phyloP scores from a whole-genome alignment of 2,329 filamentous ascomycete genomes.

The Tolypocladium tropicale region DNA sequence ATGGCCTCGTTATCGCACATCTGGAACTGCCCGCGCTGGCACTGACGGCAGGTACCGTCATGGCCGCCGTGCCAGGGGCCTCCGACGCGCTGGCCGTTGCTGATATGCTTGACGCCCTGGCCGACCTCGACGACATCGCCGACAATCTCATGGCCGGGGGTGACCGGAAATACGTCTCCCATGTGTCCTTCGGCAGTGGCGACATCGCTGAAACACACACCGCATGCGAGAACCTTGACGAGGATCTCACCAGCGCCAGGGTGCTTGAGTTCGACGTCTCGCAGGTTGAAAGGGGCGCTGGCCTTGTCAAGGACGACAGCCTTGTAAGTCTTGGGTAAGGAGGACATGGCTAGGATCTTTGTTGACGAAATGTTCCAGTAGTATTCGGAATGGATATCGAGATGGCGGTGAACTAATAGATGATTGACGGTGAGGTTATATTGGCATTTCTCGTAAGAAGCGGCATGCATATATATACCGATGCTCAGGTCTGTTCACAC shows the following conservation, averaged over 20 bases:
- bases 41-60: slow-evolving; percentile 50
- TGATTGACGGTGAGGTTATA: not conserved
- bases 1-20: slow-evolving; percentile 53
- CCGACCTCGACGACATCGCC: slow-evolving; percentile 53
- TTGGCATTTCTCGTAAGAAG: not conserved
- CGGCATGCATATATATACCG: not conserved
- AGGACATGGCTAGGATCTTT: slow-evolving; percentile 13
- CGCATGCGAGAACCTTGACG: slow-evolving; percentile 61
- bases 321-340: slow-evolving; percentile 56
- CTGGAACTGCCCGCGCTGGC: slow-evolving; percentile 54
- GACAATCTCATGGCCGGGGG: slow-evolving; percentile 62
- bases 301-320: slow-evolving; percentile 49
- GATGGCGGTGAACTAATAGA: no score
- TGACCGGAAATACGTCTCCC: slow-evolving; percentile 46
- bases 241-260: slow-evolving; percentile 51
- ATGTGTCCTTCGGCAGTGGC: slow-evolving; percentile 36
- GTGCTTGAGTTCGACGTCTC: slow-evolving; percentile 46
- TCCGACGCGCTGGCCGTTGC: slow-evolving; percentile 54
- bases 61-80: slow-evolving; percentile 39
- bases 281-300: slow-evolving; percentile 42
- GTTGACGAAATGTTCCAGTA: not conserved
- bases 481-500: not conserved
- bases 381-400: not conserved
- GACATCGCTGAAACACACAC: slow-evolving; percentile 58
- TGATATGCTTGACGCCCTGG: slow-evolving; percentile 42